Base-by-base conservation (phyloP, 345 rosid genomes). In the Pugionium cornutum region DNA sequence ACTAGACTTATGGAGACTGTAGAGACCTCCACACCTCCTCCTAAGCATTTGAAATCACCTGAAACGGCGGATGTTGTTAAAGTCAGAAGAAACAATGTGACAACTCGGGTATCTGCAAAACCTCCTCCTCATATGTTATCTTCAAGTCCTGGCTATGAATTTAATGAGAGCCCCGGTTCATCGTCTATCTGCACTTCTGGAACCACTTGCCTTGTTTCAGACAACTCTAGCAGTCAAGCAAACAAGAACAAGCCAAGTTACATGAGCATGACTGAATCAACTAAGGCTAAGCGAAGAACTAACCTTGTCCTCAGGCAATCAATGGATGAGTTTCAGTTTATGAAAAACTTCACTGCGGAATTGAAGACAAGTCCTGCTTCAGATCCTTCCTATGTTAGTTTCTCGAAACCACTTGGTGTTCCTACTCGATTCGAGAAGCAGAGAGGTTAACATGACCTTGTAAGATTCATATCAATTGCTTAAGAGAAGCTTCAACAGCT, bases 311-410 rank as follows among this genome's bases (percentile, higher is more conserved):
- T 78, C 11, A 89, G 95, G 67, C 97, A 85, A 53, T 88, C 96
- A 40, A 90, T 88, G 96, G 95, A 94, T 73, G 99, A 94, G 75
- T 83, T 84, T 74, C 95, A 86, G 83, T 88, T 90, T 72, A 74
- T 81, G 41, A 78, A 82, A 69, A 83, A 53, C 49, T 78, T 70
- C 32, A 77, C 81, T 11, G 75, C 70, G 6, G 88, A 83, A 11
- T 41, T 79, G 37, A 78, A 77, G 72, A 70, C 58, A 49, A 72
- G 75, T 73, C 76, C 72, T 45, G 33, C 67, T 34, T 80, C 84
- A 2, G 82, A 85, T 35, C 79, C 88, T 60, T 66, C 59, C n/a
- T 73, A 72, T 10, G 60, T 73, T 65, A 77, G 69, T 56, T 65
- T 81, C 60, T 86, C 88, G 4, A 83, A 64, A 55, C 89, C 84